Evolutionary conservation across 2,329 filamentous ascomycete species (phyloP).

Genomic region (Pseudogymnoascus sp.): DNA sequence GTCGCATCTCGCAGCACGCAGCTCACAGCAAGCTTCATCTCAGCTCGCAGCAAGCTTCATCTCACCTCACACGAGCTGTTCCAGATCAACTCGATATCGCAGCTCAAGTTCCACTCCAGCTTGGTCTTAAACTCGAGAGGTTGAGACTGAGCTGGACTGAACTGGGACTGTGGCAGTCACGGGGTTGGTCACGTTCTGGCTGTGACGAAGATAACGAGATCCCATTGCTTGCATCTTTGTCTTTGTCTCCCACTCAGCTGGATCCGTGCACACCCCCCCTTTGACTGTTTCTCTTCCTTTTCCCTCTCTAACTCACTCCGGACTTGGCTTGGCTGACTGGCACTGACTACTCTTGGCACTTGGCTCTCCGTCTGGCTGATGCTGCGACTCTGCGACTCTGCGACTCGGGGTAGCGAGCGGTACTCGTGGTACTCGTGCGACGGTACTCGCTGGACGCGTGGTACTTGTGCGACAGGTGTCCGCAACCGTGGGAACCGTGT

Average conservation of each 20-base stretch:
- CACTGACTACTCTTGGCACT: neutral
- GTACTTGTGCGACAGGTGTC: neutral
- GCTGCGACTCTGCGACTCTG: too few species aligned
- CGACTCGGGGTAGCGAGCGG: neutral
- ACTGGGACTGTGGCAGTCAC: too few species aligned
- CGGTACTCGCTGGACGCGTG: neutral
- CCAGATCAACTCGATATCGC: neutral
- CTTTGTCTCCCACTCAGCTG: neutral
- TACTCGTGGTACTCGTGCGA: neutral
- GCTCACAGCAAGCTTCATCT: too few species aligned
- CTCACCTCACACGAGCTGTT: neutral
- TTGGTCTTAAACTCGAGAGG: neutral
- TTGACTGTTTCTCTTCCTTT: neutral
- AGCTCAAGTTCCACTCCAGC: neutral
- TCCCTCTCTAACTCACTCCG: neutral
- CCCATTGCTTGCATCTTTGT: too few species aligned
- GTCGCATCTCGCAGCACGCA: too few species aligned
- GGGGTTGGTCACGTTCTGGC: too few species aligned
- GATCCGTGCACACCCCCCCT: neutral
- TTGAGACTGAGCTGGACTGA: too few species aligned
- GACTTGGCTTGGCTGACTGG: neutral
- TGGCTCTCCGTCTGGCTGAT: neutral
- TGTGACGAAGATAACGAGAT: too few species aligned
- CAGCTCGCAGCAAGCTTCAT: too few species aligned
- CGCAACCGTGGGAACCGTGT: neutral